Percentiles rank a stretch among this genome's conserved stretches.
Evolutionary conservation across 192 early-diverging fungal species (phyloP).

Genomic region (Entomortierella parvispora): DNA sequence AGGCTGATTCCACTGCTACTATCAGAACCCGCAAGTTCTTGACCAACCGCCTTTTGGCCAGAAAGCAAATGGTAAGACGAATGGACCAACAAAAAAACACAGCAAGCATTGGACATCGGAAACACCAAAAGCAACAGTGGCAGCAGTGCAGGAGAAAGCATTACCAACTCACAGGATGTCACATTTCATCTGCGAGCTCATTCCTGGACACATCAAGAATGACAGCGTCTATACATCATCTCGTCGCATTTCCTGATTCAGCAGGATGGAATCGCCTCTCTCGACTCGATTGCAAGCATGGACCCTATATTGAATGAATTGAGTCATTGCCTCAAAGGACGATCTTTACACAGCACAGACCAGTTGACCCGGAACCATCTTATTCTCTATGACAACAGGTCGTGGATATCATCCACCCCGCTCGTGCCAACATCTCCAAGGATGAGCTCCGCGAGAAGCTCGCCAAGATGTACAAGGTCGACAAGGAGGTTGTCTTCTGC

Average conservation of each 20-base stretch:
- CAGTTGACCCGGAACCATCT: too few species aligned
- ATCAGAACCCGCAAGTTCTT: slow-evolving; percentile 99
- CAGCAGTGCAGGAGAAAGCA: not conserved
- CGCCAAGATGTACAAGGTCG: slow-evolving; percentile 94
- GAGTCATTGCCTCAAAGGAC: too few species aligned
- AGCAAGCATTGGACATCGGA: not conserved
- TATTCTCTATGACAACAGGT: slow-evolving; percentile 51
- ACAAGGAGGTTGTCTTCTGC: slow-evolving; percentile 87
- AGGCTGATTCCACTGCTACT: slow-evolving; percentile 91
- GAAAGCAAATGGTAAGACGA: slow-evolving; percentile 87
- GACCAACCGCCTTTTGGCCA: slow-evolving; percentile 96
- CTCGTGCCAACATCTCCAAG: slow-evolving; percentile 92
- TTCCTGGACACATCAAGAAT: too few species aligned
- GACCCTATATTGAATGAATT: too few species aligned
- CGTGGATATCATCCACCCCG: slow-evolving; percentile 95
- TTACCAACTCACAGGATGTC: not conserved
- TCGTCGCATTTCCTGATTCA: too few species aligned
- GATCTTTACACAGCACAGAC: too few species aligned
- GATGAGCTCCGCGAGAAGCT: slow-evolving; percentile 93
- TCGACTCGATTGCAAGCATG: too few species aligned
- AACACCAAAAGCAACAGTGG: too few species aligned
- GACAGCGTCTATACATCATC: too few species aligned
- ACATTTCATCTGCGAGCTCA: not conserved
- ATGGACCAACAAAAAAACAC: not conserved
- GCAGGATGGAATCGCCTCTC: too few species aligned